Evolutionary conservation across 2,329 filamentous ascomycete genomes (phyloP).

Genomic region (Trichoderma semiorbis): DNA sequence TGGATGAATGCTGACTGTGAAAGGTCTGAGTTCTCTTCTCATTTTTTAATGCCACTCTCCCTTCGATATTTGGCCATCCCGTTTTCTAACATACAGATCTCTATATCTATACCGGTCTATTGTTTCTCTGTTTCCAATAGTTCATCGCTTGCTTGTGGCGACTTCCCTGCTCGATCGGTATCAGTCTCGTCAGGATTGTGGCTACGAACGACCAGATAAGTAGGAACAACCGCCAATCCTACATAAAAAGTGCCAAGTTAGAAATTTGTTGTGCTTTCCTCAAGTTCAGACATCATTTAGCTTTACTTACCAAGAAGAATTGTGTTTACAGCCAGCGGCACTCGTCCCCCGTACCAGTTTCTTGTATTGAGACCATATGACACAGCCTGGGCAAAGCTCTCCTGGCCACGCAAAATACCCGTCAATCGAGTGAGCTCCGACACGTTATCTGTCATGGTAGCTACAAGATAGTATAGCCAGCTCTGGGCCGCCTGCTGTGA

Average conservation of each 20-base stretch:
- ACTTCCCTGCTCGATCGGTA: background rate
- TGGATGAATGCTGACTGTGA: background rate
- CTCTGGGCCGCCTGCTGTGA: constrained; percentile 51
- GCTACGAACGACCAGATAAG: background rate
- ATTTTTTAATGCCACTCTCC: background rate
- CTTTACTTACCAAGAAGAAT: constrained; percentile 34
- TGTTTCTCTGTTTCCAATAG: background rate
- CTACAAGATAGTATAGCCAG: constrained; percentile 54
- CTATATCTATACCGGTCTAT: background rate
- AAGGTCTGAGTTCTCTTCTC: background rate
- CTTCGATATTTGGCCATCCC: background rate
- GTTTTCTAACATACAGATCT: background rate
- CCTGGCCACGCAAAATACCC: constrained; percentile 39
- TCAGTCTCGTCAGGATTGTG: background rate
- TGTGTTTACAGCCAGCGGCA: constrained; percentile 39
- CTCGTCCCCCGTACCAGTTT: constrained; percentile 37
- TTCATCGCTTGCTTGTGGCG: background rate
- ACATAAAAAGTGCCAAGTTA: background rate
- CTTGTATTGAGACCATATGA: constrained; percentile 38
- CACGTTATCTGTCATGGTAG: constrained; percentile 54
- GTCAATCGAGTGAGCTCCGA: constrained; percentile 45
- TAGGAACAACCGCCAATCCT: constrained; percentile 8
- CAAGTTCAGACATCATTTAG: background rate
- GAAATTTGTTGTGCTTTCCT: background rate
- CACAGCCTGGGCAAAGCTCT: constrained; percentile 40